Conservation (phyloP, 1,284 basidiomycete species). For the Heterobasidion parviporum region DNA sequence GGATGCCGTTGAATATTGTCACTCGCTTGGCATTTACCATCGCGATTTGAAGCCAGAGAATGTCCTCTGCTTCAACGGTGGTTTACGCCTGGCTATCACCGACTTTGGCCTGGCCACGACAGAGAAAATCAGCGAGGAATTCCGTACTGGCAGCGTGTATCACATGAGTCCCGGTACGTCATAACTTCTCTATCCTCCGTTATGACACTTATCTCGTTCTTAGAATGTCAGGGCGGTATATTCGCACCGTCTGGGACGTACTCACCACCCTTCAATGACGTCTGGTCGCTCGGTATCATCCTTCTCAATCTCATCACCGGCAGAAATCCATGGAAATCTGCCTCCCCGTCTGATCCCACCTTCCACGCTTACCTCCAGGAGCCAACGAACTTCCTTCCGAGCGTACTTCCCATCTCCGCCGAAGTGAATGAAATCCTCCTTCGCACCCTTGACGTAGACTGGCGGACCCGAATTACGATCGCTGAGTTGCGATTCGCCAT, state of each 20-base stretch:
- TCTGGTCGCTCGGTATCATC: slow-evolving; percentile 97
- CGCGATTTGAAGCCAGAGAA: slow-evolving; percentile 99
- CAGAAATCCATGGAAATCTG: slow-evolving; percentile 96
- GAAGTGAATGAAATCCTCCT: slow-evolving; percentile 63
- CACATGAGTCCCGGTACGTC: slow-evolving; percentile 90
- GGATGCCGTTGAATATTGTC: slow-evolving; percentile 88
- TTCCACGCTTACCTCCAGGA: slow-evolving; percentile 70
- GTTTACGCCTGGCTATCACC: slow-evolving; percentile 80
- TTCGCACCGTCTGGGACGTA: slow-evolving; percentile 68
- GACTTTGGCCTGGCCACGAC: slow-evolving; percentile 97
- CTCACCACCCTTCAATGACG: slow-evolving; percentile 85
- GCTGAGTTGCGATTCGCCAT: slow-evolving; percentile 67
- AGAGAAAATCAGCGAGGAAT: slow-evolving; percentile 82
- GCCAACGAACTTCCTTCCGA: slow-evolving; percentile 57
- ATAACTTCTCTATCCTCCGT: neutral
- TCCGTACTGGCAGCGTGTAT: slow-evolving; percentile 92
- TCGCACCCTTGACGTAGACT: slow-evolving; percentile 67
- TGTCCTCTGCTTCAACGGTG: slow-evolving; percentile 81
- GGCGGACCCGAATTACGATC: slow-evolving; percentile 62
- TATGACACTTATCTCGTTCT: slow-evolving; percentile 7
- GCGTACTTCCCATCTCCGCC: slow-evolving; percentile 65
- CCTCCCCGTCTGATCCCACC: slow-evolving; percentile 70
- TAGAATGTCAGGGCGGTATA: slow-evolving; percentile 88
- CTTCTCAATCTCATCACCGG: slow-evolving; percentile 94
- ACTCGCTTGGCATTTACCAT: slow-evolving; percentile 88